Evolutionary conservation across 371 early-diverging fungal species (phyloP).

Genomic region (Mucor racemosus): DNA sequence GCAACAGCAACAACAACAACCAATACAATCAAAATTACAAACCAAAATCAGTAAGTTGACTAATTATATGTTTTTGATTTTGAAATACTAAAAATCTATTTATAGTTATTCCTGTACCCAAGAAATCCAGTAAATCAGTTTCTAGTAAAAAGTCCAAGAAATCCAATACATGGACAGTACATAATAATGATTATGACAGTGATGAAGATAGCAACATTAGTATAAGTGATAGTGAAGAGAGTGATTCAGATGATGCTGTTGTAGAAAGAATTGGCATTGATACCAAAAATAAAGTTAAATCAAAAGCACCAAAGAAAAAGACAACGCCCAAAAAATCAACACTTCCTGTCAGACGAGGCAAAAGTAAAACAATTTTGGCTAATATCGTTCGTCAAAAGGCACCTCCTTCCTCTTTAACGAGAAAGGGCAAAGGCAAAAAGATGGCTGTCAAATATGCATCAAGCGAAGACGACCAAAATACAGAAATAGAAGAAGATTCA

Average conservation of each 20-base stretch:
- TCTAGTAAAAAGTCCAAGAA: constrained; percentile 14
- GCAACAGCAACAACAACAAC: too few relatives aligned
- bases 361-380: constrained; percentile 21
- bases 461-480: not conserved
- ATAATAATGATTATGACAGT: not conserved
- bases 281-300: constrained; percentile 12
- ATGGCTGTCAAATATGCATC: constrained; percentile 3
- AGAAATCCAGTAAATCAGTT: constrained; percentile 8
- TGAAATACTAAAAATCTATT: not conserved
- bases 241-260: not conserved
- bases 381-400: constrained; percentile 17
- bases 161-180: not conserved
- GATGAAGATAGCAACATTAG: constrained; percentile 1
- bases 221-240: not conserved
- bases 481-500: not conserved
- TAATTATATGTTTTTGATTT: not conserved
- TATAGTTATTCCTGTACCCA: constrained; percentile 12
- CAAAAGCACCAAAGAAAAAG: constrained; percentile 16
- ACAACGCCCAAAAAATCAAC: constrained; percentile 2
- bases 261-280: constrained; percentile 15
- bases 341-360: constrained; percentile 16
- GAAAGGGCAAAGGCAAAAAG: not conserved
- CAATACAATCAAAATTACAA: constrained; percentile 2
- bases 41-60: constrained; percentile 13
- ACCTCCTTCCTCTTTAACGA: not conserved